These are phyloP conservation scores for Chaetomium sp. DNA, from an alignment of 2,329 filamentous ascomycete species.

Conservation along the genomic window DNA sequence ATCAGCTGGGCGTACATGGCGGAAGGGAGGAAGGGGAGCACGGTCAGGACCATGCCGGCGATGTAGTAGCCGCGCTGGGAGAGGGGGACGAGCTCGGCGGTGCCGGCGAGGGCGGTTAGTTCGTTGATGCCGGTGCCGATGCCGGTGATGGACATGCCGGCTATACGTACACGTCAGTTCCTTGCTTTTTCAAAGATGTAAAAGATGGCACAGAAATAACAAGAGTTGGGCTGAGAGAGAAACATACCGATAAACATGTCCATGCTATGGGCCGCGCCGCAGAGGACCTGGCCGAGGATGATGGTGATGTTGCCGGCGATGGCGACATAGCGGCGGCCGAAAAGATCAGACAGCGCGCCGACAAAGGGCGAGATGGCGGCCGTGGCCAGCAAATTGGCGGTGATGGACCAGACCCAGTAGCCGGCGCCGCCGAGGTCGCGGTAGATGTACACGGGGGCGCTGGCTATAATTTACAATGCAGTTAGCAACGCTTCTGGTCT, in stretches of 20 bases:
- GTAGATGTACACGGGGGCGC: constrained; percentile 40
- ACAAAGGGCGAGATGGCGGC: constrained; percentile 58
- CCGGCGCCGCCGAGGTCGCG: constrained; percentile 53
- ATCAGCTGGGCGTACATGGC: constrained; percentile 55
- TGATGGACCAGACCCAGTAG: constrained; percentile 55
- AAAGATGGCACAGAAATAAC: too few species aligned
- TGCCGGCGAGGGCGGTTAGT: constrained; percentile 60
- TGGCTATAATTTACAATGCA: constrained; percentile 6
- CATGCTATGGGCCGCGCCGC: constrained; percentile 51
- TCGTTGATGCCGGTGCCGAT: constrained; percentile 62
- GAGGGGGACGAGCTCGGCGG: constrained; percentile 61
- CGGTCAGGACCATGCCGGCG: constrained; percentile 52
- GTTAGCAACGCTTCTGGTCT: neutral
- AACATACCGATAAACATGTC: constrained; percentile 52
- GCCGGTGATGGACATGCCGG: constrained; percentile 49
- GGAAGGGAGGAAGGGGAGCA: constrained; percentile 56
- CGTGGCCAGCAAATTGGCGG: constrained; percentile 48
- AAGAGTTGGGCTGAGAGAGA: neutral
- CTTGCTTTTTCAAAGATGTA: neutral
- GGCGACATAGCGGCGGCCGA: constrained; percentile 55
- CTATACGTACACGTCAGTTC: constrained; percentile 25
- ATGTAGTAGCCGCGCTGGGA: constrained; percentile 59
- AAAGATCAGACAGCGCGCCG: constrained; percentile 56
- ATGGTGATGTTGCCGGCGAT: constrained; percentile 47
- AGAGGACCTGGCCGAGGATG: constrained; percentile 53